Evolutionary conservation across 768 basidiomycete genomes (phyloP).

Genomic region (Serendipita sp.): DNA sequence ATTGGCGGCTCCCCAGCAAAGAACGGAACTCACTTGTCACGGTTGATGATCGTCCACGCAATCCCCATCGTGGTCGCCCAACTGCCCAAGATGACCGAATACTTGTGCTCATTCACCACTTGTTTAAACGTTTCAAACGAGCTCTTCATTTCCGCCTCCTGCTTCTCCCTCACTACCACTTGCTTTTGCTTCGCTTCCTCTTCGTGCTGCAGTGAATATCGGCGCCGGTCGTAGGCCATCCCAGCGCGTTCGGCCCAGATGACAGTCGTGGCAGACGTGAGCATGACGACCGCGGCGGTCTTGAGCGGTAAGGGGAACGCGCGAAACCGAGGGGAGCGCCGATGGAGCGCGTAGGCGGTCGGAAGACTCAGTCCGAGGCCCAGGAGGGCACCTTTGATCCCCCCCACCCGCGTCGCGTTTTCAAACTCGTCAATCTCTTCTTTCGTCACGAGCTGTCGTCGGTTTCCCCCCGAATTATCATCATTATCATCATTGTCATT

Average conservation of each 20-base stretch:
- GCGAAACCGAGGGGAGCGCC: neutral
- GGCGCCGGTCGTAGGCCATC: neutral
- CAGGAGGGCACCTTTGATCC: neutral
- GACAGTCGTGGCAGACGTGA: constrained; percentile 1
- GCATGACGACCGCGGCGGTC: neutral
- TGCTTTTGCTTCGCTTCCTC: too few species aligned
- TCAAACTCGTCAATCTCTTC: constrained; percentile 4
- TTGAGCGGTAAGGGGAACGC: neutral
- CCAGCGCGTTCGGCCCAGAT: constrained; percentile 5
- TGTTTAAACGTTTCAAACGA: neutral
- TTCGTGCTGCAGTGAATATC: neutral
- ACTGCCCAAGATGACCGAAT: constrained; percentile 2
- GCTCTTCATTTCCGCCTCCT: neutral
- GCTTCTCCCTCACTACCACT: neutral
- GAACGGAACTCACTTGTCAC: neutral
- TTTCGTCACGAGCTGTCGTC: neutral
- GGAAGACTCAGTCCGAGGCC: neutral
- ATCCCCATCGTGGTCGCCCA: neutral
- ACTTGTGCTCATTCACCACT: neutral
- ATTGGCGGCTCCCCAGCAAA: too few species aligned
- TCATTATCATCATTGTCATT: too few species aligned
- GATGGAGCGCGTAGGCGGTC: neutral
- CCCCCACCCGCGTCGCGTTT: neutral
- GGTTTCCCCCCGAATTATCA: too few species aligned
- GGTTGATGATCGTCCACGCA: neutral